Conservation (phyloP, 2,329 filamentous ascomycete species). For the Colletotrichum abscissum region DNA sequence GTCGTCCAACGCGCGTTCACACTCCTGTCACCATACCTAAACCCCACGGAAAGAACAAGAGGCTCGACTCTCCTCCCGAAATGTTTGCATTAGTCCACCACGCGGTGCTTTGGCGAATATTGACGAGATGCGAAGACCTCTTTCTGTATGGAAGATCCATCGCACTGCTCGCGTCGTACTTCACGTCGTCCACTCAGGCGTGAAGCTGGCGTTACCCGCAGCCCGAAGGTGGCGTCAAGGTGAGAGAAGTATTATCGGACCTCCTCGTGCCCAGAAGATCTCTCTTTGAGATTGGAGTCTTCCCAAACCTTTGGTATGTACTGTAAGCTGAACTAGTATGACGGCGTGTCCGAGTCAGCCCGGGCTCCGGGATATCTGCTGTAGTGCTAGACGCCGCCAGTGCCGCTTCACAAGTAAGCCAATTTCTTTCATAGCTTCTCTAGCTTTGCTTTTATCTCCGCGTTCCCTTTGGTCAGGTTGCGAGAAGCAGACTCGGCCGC, state of each 20-base stretch:
- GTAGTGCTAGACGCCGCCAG: conserved; percentile 12
- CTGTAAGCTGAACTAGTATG: conserved; percentile 46
- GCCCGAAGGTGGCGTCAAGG: conserved; percentile 53
- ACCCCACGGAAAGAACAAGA: conserved; percentile 28
- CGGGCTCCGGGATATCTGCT: conserved; percentile 52
- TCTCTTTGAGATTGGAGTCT: conserved; percentile 56
- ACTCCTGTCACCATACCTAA: background rate
- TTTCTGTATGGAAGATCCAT: conserved; percentile 58
- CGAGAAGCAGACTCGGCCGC: no score
- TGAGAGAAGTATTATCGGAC: conserved; percentile 58
- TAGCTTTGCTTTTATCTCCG: no score
- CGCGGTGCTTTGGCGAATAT: conserved; percentile 49
- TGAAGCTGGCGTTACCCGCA: conserved; percentile 59
- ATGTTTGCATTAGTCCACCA: conserved; percentile 36
- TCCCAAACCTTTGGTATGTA: conserved; percentile 49
- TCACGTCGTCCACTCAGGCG: conserved; percentile 52
- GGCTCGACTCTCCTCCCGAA: conserved; percentile 31
- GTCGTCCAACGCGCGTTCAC: no score
- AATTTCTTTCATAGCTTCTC: no score
- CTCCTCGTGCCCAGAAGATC: conserved; percentile 51
- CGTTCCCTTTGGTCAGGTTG: no score
- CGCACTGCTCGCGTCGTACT: conserved; percentile 46
- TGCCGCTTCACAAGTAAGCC: conserved; percentile 13
- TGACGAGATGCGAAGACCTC: conserved; percentile 49
- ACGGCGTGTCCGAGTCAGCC: conserved; percentile 48